A percentile compares a stretch with the other conserved stretches of the same genome.
Evolutionary conservation across 768 basidiomycete species (phyloP).

Genomic region (Boletus coccyginus): DNA sequence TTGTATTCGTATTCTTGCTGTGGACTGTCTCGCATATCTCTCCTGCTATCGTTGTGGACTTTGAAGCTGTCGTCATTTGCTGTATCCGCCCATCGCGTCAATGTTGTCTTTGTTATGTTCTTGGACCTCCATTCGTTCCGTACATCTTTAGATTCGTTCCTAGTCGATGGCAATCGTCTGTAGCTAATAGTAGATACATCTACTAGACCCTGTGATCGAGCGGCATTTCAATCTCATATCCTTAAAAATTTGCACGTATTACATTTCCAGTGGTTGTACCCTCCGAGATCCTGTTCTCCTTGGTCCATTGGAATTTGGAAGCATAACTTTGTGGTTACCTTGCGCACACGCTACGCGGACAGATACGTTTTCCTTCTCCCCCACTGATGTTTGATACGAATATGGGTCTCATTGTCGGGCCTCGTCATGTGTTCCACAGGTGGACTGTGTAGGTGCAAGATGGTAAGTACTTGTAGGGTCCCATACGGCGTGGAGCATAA

Average conservation of each 20-base stretch:
- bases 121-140: neutral
- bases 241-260: neutral
- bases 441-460: no score
- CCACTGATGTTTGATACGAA: no score
- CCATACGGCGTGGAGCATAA: no score
- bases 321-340: no score
- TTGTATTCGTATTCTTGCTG: constrained; percentile 15
- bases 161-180: neutral
- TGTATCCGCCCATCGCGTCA: constrained; percentile 16
- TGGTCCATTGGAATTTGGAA: no score
- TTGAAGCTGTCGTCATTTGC: neutral
- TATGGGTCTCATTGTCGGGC: no score
- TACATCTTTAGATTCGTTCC: neutral
- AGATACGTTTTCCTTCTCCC: no score
- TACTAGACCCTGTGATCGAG: neutral
- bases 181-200: constrained; percentile 3
- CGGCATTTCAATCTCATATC: neutral
- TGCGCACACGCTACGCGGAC: no score
- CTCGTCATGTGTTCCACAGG: no score
- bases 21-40: constrained; percentile 7
- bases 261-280: no score
- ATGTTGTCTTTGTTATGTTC: neutral
- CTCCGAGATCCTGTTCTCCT: no score
- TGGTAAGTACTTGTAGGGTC: no score
- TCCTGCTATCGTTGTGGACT: constrained; percentile 9